Evolutionary conservation across 148 eudicot genomes (phyloP).

Genomic region (Euryodendron excelsum): DNA sequence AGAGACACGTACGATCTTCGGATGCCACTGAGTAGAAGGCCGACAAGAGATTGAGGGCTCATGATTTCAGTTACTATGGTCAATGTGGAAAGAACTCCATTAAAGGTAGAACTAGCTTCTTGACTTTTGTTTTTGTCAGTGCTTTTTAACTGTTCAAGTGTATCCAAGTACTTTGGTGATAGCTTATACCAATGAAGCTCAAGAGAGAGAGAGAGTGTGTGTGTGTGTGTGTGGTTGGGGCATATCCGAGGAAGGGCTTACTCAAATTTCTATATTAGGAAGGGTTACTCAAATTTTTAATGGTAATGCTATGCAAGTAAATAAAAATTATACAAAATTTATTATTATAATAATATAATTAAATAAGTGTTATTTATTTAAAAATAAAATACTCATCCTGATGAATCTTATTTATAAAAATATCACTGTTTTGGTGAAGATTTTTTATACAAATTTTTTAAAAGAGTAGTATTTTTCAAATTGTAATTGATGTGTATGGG

Average conservation of each 20-base stretch:
- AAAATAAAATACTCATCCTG: too few species aligned
- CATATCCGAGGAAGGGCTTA: background rate
- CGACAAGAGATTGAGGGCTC: conserved; percentile 5
- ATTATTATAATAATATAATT: too few species aligned
- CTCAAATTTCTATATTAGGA: too few species aligned
- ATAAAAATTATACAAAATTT: too few species aligned
- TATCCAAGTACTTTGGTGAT: background rate
- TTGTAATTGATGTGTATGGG: too few species aligned
- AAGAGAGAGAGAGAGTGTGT: background rate
- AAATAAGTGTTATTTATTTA: too few species aligned
- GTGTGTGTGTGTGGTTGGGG: too few species aligned
- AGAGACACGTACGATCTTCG: background rate
- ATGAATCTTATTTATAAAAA: too few species aligned
- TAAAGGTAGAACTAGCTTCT: background rate
- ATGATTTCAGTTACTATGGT: background rate
- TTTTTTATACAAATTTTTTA: too few species aligned
- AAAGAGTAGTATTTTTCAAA: too few species aligned
- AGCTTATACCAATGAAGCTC: background rate
- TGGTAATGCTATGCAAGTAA: background rate
- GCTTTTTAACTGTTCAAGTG: background rate
- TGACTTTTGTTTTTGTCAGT: background rate
- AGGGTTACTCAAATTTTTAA: too few species aligned
- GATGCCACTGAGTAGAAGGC: background rate
- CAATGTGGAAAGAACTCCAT: conserved; percentile 1
- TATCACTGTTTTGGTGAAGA: too few species aligned